Evolutionary conservation across 441 rosid species (phyloP), one percentile per base, ranked within the genome.

Genomic region (Metrosideros polymorpha): DNA sequence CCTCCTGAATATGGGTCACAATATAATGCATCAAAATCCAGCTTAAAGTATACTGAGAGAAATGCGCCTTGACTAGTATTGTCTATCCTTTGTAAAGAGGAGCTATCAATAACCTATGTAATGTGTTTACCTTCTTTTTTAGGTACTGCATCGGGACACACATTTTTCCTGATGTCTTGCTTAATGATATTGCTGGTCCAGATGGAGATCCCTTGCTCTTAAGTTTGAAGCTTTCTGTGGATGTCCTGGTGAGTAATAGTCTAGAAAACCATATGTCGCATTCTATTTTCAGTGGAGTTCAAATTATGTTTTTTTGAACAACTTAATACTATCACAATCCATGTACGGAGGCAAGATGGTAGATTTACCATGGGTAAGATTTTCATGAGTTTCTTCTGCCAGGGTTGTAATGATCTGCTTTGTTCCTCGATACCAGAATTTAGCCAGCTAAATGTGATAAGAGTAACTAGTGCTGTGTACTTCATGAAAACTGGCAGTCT

Each of bases 181-280:
- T 97, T 89, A 96, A 94, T 93, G 99, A 94, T 87, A 95, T 96
- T 88, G 97, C 98, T 89, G 98, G 99, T 49, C 94, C 95, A 88
- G 96, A 95, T 90, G 97, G 98, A 85, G 95, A 96, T 89, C 93
- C 96, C 87, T 91, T 95, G 92, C 97, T 97, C 86, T 88, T 95
- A 87, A 97, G 99, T 92, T 92, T 97, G 92, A 97, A 97, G 92
- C 97, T 97, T 86, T 92, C 99, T 9, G 97, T 97, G 84, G 99
- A 97, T 94, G 99, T 97, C 89, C 90, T 97, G 96, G 99, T 97
- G 87, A 93, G 98, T 91, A 85, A 77, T 51, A 53, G 18, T 83
- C 19, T 56, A 12, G 24, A 32, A 42, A 50, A 86, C 52, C 25
- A 49, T 63, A 35, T 35, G 43, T 84, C 83, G 55, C 59, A 84